Conservation (phyloP, 192 early-diverging fungal genomes). For the Lobosporangium transversale region DNA sequence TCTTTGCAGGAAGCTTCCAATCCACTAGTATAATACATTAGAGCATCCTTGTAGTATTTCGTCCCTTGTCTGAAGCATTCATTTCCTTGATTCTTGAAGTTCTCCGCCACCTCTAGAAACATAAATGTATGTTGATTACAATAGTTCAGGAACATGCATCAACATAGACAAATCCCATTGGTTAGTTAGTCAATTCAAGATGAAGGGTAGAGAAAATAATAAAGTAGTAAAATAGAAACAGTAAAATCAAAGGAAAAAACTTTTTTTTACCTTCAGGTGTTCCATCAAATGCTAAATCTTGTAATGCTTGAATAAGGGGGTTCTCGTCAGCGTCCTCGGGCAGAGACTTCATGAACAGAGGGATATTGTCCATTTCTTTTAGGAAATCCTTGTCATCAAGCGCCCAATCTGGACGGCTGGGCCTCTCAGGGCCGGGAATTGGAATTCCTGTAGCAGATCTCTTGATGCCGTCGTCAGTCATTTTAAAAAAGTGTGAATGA, state of each 20-base stretch:
- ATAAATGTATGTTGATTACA: too few relatives aligned
- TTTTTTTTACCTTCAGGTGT: slow-evolving; percentile 81
- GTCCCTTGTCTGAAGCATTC: slow-evolving; percentile 82
- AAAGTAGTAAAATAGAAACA: not conserved
- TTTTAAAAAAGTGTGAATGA: slow-evolving; percentile 4
- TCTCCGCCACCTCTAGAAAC: slow-evolving; percentile 78
- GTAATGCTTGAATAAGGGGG: slow-evolving; percentile 80
- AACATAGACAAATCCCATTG: too few relatives aligned
- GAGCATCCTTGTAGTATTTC: slow-evolving; percentile 75
- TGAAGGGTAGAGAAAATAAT: not conserved
- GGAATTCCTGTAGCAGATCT: slow-evolving; percentile 42
- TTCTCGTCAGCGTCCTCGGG: slow-evolving; percentile 78
- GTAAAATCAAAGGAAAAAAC: not conserved
- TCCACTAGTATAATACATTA: slow-evolving; percentile 88
- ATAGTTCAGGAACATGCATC: too few relatives aligned
- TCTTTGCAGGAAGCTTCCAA: slow-evolving; percentile 80
- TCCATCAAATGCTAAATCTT: slow-evolving; percentile 90
- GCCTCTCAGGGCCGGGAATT: slow-evolving; percentile 51
- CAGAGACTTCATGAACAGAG: slow-evolving; percentile 92
- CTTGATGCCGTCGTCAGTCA: slow-evolving; percentile 41
- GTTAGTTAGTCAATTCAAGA: too few relatives aligned
- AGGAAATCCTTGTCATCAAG: slow-evolving; percentile 63
- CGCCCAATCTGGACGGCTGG: slow-evolving; percentile 42
- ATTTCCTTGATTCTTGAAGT: slow-evolving; percentile 98
- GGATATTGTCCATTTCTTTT: slow-evolving; percentile 76